Percentiles rank a stretch among this genome's conserved stretches.
Conservation (phyloP, 805 yeast genomes). For the Candida railenensis region DNA sequence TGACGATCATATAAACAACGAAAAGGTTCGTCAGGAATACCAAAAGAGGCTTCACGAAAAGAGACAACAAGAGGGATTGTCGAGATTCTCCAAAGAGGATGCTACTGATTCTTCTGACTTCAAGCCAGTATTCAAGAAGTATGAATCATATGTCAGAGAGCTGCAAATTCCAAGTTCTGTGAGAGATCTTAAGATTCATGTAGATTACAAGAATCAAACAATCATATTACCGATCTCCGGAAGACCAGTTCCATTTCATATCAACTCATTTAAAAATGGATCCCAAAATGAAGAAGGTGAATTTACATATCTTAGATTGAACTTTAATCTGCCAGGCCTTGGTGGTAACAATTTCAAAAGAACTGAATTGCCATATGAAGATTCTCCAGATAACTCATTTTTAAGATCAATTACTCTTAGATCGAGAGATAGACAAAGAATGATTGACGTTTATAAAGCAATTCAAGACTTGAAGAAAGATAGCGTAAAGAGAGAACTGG, state of each 20-base stretch:
- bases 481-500: slow-evolving; percentile 85
- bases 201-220: slow-evolving; percentile 85
- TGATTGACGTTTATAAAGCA: slow-evolving; percentile 84
- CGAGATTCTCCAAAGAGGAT: slow-evolving; percentile 77
- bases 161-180: slow-evolving; percentile 85
- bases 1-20: slow-evolving; percentile 64
- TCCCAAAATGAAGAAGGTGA: slow-evolving; percentile 96
- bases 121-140: slow-evolving; percentile 80
- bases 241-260: slow-evolving; percentile 97
- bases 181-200: slow-evolving; percentile 79
- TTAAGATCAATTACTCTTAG: slow-evolving; percentile 84
- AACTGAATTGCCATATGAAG: slow-evolving; percentile 88
- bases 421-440: slow-evolving; percentile 86
- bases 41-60: slow-evolving; percentile 82
- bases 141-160: slow-evolving; percentile 92
- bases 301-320: slow-evolving; percentile 83
- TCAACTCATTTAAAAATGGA: slow-evolving; percentile 90
- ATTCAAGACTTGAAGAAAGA: slow-evolving; percentile 92
- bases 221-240: slow-evolving; percentile 90
- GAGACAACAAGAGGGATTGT: slow-evolving; percentile 82
- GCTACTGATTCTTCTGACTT: slow-evolving; percentile 61
- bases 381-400: slow-evolving; percentile 80
- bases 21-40: slow-evolving; percentile 75
- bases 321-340: slow-evolving; percentile 90
- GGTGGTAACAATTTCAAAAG: slow-evolving; percentile 68